Evolutionary conservation across 495 filamentous ascomycete species (phyloP).

Genomic region (Podospora fimiseda): DNA sequence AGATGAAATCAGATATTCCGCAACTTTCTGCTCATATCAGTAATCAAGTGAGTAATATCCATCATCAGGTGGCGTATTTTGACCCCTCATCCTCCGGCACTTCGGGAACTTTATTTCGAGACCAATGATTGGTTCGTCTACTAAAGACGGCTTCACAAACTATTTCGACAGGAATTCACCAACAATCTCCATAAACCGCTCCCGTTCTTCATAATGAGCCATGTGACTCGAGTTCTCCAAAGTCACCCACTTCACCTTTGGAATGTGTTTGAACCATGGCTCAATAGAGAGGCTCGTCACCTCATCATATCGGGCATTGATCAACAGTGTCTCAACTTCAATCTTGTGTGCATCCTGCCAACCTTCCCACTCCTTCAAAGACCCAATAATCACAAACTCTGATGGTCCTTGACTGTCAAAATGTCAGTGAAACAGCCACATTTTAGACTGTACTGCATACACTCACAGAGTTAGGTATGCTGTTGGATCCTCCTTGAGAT

Average conservation of each 20-base stretch:
- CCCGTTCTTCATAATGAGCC: conserved; percentile 40
- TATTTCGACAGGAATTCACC: conserved; percentile 18
- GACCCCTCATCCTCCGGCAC: too few relatives aligned
- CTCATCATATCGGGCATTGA: conserved; percentile 48
- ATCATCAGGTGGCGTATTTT: too few relatives aligned
- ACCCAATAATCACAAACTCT: conserved; percentile 41
- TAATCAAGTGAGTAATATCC: too few relatives aligned
- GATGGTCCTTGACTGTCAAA: conserved; percentile 40
- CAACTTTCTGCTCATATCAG: too few relatives aligned
- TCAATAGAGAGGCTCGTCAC: conserved; percentile 34
- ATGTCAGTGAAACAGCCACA: conserved; percentile 3
- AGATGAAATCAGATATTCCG: too few relatives aligned
- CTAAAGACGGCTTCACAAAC: too few relatives aligned
- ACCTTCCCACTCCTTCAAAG: conserved; percentile 39
- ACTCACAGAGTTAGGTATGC: conserved; percentile 20
- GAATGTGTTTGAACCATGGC: conserved; percentile 40
- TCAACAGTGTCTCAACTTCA: conserved; percentile 36
- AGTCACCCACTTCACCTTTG: conserved; percentile 38
- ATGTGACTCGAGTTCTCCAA: conserved; percentile 43
- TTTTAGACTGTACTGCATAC: neutral
- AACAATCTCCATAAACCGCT: conserved; percentile 28
- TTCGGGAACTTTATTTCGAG: too few relatives aligned
- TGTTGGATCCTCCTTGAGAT: conserved; percentile 14
- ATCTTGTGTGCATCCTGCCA: conserved; percentile 35
- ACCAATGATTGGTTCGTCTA: too few relatives aligned